phyloP scores from a whole-genome alignment of 805 yeast species.

The Myxozyma neotropica region DNA sequence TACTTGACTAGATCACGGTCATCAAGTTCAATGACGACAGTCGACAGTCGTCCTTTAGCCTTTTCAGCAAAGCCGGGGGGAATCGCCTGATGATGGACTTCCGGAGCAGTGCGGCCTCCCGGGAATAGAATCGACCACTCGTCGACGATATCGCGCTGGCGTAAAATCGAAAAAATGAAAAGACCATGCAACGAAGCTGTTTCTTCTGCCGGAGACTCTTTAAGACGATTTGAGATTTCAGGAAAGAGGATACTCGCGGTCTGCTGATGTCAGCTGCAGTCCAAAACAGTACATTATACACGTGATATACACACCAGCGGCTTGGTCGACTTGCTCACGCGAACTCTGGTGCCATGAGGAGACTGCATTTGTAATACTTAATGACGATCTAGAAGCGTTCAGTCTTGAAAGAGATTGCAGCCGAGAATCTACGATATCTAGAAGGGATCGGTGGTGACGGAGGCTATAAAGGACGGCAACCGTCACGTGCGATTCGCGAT shows the following conservation, averaged over 20 bases:
- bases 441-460: no score
- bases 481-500: no score
- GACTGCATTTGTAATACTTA: slow-evolving; percentile 22
- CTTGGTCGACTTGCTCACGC: not conserved
- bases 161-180: slow-evolving; percentile 24
- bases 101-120: slow-evolving; percentile 12
- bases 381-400: not conserved
- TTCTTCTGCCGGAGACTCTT: slow-evolving; percentile 1
- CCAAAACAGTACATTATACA: not conserved
- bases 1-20: slow-evolving; percentile 25
- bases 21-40: slow-evolving; percentile 28
- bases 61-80: slow-evolving; percentile 11
- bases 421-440: no score
- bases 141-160: slow-evolving; percentile 14
- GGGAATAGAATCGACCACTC: slow-evolving; percentile 27
- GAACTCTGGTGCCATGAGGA: slow-evolving; percentile 14
- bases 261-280: slow-evolving; percentile 1
- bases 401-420: not conserved
- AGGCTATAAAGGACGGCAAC: no score
- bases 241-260: slow-evolving; percentile 23
- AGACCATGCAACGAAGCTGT: slow-evolving; percentile 20
- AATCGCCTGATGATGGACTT: slow-evolving; percentile 22
- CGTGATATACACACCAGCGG: slow-evolving; percentile 9
- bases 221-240: slow-evolving; percentile 17
- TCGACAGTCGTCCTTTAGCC: slow-evolving; percentile 6